Percentiles rank a stretch among this genome's conserved stretches.
These are phyloP conservation scores for Physcia stellaris DNA, from an alignment of 495 filamentous ascomycete species.

Conservation along the genomic window DNA sequence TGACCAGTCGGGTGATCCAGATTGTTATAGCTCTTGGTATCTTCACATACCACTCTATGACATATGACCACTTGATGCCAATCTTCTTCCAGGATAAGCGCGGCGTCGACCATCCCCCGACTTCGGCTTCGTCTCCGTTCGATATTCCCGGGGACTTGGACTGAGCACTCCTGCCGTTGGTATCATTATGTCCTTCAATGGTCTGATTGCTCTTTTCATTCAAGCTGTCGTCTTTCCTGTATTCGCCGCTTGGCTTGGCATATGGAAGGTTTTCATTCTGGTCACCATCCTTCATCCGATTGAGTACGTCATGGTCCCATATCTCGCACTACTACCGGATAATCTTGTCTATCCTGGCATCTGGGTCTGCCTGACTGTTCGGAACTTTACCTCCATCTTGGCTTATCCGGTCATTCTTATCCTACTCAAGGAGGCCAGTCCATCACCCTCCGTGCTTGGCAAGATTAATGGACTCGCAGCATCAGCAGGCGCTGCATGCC, in stretches of 20 bases:
- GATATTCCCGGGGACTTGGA: constrained; percentile 59
- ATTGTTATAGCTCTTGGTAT: constrained; percentile 61
- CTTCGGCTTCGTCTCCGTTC: constrained; percentile 25
- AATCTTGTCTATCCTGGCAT: constrained; percentile 49
- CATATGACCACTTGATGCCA: constrained; percentile 69
- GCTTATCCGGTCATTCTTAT: constrained; percentile 69
- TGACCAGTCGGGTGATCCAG: constrained; percentile 52
- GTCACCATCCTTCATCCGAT: constrained; percentile 66
- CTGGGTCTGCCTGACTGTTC: constrained; percentile 54
- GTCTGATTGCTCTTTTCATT: constrained; percentile 63
- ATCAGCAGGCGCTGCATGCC: constrained; percentile 61
- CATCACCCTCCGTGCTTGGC: constrained; percentile 50
- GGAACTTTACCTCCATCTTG: constrained; percentile 65
- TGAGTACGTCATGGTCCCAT: constrained; percentile 62
- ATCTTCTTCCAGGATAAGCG: constrained; percentile 70
- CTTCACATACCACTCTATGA: constrained; percentile 82
- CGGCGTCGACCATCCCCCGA: constrained; percentile 13
- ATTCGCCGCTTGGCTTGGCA: constrained; percentile 54
- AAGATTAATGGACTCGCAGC: constrained; percentile 74
- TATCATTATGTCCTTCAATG: constrained; percentile 67
- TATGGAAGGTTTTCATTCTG: constrained; percentile 58
- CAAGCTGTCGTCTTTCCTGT: constrained; percentile 65
- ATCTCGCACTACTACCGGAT: constrained; percentile 47
- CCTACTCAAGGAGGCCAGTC: constrained; percentile 71
- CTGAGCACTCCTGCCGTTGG: constrained; percentile 60